Conservation (phyloP, 2,329 filamentous ascomycete genomes). For the Diplodia sapinea region DNA sequence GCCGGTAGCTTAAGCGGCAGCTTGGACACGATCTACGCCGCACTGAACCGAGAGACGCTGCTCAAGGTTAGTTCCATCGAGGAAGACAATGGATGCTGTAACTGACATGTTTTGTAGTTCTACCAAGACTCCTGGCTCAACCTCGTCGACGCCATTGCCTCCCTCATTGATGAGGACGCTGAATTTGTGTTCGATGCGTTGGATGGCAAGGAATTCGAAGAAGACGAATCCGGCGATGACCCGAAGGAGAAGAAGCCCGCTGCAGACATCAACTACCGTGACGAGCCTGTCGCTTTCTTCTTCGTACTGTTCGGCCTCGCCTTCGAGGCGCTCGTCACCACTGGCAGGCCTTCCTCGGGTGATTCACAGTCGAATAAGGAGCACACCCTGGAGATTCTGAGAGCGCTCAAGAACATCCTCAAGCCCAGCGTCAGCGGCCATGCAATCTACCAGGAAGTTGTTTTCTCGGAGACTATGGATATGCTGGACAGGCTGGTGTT, state of each 20-base stretch:
- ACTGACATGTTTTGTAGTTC: constrained; percentile 59
- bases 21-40: constrained; percentile 91
- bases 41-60: constrained; percentile 90
- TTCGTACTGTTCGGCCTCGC: constrained; percentile 97
- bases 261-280: constrained; percentile 90
- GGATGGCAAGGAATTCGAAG: constrained; percentile 71
- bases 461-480: constrained; percentile 98
- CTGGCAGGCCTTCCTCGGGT: constrained; percentile 62
- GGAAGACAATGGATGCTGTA: not conserved
- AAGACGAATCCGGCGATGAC: constrained; percentile 29
- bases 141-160: constrained; percentile 95
- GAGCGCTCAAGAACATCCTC: constrained; percentile 91
- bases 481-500: constrained; percentile 89
- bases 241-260: constrained; percentile 40
- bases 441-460: constrained; percentile 92
- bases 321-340: constrained; percentile 90
- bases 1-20: constrained; percentile 82
- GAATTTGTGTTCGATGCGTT: constrained; percentile 97
- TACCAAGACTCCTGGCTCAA: constrained; percentile 98
- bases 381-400: constrained; percentile 85
- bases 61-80: constrained; percentile 61
- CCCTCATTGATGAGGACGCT: constrained; percentile 95
- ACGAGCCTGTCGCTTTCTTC: constrained; percentile 98
- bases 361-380: constrained; percentile 60
- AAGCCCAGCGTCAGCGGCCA: constrained; percentile 94